Evolutionary conservation across 2,329 filamentous ascomycete genomes (phyloP).

Genomic region (Rutstroemia sp.): DNA sequence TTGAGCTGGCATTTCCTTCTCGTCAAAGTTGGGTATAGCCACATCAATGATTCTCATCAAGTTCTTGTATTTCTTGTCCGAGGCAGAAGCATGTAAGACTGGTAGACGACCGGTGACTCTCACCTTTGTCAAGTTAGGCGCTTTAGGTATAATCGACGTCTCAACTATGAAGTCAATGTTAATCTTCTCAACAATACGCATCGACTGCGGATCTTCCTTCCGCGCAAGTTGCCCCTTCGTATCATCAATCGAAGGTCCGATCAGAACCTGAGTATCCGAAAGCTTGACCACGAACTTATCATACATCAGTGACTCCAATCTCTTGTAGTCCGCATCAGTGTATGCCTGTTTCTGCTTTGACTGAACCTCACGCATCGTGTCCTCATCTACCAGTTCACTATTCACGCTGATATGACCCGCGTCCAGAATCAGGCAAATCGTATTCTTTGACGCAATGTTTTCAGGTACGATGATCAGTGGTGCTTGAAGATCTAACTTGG

Average conservation of each 20-base stretch:
- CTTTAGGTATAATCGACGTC: conserved; percentile 92
- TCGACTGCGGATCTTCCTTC: conserved; percentile 58
- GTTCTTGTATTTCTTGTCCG: conserved; percentile 93
- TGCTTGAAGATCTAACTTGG: conserved; percentile 89
- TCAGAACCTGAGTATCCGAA: conserved; percentile 89
- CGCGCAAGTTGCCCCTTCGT: conserved; percentile 74
- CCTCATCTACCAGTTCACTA: conserved; percentile 86
- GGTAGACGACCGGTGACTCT: conserved; percentile 88
- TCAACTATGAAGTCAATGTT: conserved; percentile 97
- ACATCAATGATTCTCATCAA: conserved; percentile 95
- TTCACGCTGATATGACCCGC: conserved; percentile 92
- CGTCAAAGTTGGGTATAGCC: conserved; percentile 77
- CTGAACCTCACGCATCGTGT: conserved; percentile 84
- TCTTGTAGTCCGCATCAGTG: conserved; percentile 80
- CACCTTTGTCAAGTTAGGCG: conserved; percentile 85
- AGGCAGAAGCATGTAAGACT: conserved; percentile 83
- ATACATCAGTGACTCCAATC: conserved; percentile 90
- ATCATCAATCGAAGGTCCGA: conserved; percentile 85
- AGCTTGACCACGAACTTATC: conserved; percentile 93
- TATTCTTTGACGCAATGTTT: conserved; percentile 73
- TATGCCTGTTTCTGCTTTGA: conserved; percentile 83
- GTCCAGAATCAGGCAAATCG: conserved; percentile 88
- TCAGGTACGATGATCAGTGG: conserved; percentile 95
- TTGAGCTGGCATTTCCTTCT: conserved; percentile 32
- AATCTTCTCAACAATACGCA: conserved; percentile 93